Evolutionary conservation across 805 yeast genomes (phyloP).

Genomic region (Millerozyma miso): DNA sequence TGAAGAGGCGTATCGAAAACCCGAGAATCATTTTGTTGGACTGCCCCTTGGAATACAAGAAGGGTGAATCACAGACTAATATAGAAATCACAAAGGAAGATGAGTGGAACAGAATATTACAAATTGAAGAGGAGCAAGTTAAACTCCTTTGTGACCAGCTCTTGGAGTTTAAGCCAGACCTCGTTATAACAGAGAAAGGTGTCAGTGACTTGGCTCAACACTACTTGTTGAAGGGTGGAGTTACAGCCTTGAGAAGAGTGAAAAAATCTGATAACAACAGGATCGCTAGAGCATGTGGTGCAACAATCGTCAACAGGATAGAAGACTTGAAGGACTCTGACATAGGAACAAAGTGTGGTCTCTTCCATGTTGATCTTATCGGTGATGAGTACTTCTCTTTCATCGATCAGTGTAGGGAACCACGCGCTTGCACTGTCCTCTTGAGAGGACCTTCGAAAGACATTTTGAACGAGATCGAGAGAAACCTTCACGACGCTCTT

Average conservation of each 20-base stretch:
- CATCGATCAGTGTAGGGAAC: slow-evolving; percentile 73
- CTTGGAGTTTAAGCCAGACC: slow-evolving; percentile 81
- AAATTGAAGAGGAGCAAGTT: slow-evolving; percentile 98
- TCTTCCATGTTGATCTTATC: slow-evolving; percentile 87
- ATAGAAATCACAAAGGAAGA: slow-evolving; percentile 94
- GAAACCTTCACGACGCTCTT: slow-evolving; percentile 98
- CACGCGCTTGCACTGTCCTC: slow-evolving; percentile 89
- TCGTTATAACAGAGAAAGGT: slow-evolving; percentile 97
- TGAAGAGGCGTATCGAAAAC: slow-evolving; percentile 84
- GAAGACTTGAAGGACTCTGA: slow-evolving; percentile 92
- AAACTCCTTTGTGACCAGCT: slow-evolving; percentile 80
- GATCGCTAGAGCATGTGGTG: slow-evolving; percentile 96
- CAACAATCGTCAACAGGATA: slow-evolving; percentile 91
- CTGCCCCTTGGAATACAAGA: slow-evolving; percentile 96
- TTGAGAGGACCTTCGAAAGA: slow-evolving; percentile 97
- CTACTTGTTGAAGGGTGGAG: slow-evolving; percentile 87
- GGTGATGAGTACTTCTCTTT: slow-evolving; percentile 97
- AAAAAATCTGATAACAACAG: slow-evolving; percentile 94
- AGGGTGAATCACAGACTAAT: slow-evolving; percentile 98
- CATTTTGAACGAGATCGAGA: slow-evolving; percentile 90
- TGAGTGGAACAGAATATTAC: slow-evolving; percentile 92
- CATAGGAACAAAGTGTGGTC: slow-evolving; percentile 83
- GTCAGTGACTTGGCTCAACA: slow-evolving; percentile 98
- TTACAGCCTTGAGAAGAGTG: slow-evolving; percentile 88
- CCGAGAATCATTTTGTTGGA: slow-evolving; percentile 88